Evolutionary conservation across 768 basidiomycete species (phyloP), one percentile per base, ranked within the genome.

Genomic region (Paxillus rubicundulus): DNA sequence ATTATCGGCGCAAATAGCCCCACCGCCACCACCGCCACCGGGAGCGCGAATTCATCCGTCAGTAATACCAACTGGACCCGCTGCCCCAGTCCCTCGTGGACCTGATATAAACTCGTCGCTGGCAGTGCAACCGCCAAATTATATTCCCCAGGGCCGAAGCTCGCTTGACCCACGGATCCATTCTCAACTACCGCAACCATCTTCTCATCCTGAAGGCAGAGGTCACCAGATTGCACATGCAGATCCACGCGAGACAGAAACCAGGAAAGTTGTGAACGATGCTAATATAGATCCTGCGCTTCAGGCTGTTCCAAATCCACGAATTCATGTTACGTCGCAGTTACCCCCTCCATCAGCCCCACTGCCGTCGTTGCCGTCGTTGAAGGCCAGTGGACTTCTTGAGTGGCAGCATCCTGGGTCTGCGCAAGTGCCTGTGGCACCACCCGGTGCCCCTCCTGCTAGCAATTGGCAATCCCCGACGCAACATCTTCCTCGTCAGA

Each of bases 381-480:
- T 89, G 49, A 89, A 88, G 68, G 81, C 83, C 30, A 87, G 85
- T 57, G 87, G 87, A 18, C 73, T 89, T 41, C 72, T 89, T 37
- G 85, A 87, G 58, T 69, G 70, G 70, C 63, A 63, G n/a, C 65
- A 44, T 73, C 77, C 52, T 78, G 81, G 81, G 52, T 69, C 75
- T 45, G 53, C 69, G 52, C 69, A 68, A 56, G 57, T 52, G 17
- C 49, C 48, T 28, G 46, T 49, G 16, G 46, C 50, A 38, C 30
- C 60, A 10, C 21, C 67, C 9, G 17, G 44, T 16, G 27, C 53
- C 20, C 60, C 56, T 28, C 5, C 59, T 9, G 33, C 41, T 13
- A 43, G 55, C 12, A 57, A 50, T 37, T 63, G 70, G 70, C 68
- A 61, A 48, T 46, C 54, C 2, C 49, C 61, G 2, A 27, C 49